Percentiles rank a stretch among this genome's conserved stretches.
Conservation (phyloP, 495 filamentous ascomycete genomes). For the Hyaloscypha bicolor region DNA sequence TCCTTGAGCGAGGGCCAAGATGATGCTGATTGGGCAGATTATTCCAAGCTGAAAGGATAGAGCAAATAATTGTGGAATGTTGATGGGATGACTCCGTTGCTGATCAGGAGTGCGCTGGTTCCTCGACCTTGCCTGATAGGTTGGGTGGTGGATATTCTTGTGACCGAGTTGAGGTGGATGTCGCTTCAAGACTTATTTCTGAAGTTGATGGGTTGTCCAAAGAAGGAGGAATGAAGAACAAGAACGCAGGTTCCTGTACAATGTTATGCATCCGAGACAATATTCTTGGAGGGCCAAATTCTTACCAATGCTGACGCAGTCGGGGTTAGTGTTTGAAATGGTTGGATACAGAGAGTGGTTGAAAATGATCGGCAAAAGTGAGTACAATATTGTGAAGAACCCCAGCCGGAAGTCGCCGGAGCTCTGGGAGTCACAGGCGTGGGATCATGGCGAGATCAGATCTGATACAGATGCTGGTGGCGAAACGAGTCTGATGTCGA, state of each 20-base stretch:
- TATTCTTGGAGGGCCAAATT: neutral
- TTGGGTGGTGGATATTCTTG: neutral
- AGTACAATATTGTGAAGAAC: neutral
- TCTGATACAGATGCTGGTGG: neutral
- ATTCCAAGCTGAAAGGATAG: neutral
- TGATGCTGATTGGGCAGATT: neutral
- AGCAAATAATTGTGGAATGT: constrained; percentile 1
- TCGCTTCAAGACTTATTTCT: neutral
- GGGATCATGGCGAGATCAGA: neutral
- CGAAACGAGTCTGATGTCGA: neutral
- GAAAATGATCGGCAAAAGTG: neutral
- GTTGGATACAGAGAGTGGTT: constrained; percentile 3
- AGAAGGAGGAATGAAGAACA: neutral
- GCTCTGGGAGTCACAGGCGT: neutral
- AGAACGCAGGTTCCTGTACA: neutral
- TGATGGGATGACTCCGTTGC: constrained; percentile 5
- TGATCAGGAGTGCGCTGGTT: constrained; percentile 3
- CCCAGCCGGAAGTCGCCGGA: neutral
- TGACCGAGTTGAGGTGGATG: neutral
- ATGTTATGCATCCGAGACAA: neutral
- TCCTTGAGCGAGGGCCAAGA: neutral
- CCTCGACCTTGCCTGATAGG: neutral
- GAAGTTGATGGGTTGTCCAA: neutral
- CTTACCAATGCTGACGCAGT: neutral
- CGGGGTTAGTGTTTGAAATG: neutral